Evolutionary conservation across 2,329 filamentous ascomycete genomes (phyloP).

Genomic region (Cercospora canescens): DNA sequence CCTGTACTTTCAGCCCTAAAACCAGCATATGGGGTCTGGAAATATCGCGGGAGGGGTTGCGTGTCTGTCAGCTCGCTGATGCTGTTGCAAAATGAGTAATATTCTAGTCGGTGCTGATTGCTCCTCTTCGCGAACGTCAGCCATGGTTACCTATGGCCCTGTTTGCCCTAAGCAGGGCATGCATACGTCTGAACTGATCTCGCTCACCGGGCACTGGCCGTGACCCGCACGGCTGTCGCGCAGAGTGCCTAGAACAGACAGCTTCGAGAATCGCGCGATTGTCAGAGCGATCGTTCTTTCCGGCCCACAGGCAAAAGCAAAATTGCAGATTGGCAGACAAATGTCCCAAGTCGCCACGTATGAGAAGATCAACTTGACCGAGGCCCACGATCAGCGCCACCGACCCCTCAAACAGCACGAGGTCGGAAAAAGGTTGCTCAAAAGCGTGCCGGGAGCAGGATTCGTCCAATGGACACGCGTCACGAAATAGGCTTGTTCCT

Average conservation of each 20-base stretch:
- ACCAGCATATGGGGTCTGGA: background rate
- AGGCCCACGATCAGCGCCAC: slow-evolving; percentile 12
- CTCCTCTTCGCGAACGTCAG: no score
- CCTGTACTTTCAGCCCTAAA: slow-evolving; percentile 1
- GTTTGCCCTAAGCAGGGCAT: no score
- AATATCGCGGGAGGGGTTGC: background rate
- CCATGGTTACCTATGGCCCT: no score
- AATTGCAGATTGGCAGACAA: background rate
- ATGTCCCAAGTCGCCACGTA: slow-evolving; percentile 2
- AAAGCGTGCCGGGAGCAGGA: slow-evolving; percentile 1
- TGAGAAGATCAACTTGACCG: background rate
- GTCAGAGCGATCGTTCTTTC: background rate
- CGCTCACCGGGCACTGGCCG: background rate
- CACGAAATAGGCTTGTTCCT: background rate
- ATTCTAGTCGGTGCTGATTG: background rate
- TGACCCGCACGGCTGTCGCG: background rate
- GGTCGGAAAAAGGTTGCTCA: slow-evolving; percentile 5
- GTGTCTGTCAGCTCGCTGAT: slow-evolving; percentile 3
- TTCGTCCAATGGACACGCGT: background rate
- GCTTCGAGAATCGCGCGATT: background rate
- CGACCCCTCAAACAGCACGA: slow-evolving; percentile 5
- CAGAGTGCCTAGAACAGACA: background rate
- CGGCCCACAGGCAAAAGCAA: slow-evolving; percentile 7
- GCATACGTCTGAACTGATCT: background rate
- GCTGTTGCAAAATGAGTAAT: background rate